Evolutionary conservation across 345 rosid species (phyloP), one percentile per base, ranked within the genome.

Genomic region (Laguncularia racemosa): DNA sequence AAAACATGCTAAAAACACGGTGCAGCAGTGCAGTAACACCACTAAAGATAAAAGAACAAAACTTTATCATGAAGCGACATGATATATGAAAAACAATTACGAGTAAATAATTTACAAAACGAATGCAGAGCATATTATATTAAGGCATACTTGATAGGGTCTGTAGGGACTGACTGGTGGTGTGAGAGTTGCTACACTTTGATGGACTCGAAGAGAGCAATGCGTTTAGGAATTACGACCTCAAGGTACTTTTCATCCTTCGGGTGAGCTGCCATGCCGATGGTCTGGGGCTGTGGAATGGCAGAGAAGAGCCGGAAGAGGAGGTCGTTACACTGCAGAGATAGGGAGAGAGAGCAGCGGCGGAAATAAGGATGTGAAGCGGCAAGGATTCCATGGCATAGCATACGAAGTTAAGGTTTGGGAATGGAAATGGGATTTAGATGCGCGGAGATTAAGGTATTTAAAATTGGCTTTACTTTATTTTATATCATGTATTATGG

Each of bases 201-300:
- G 70, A 90, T 74, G 62, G 80, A 57, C 78, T 84, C 77, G 68
- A 92, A 92, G 59, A 86, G 74, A 48, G 52, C 57, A 69, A 88
- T 77, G 43, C 98, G 86, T 49, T 88, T 86, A 12, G 84, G 78
- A 46, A 91, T 81, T 4, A 78, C 84, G 12, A 65, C 64, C 9
- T 58, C 43, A n/a, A 88, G 85, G 71, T 88, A 88, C 18, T 53
- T 71, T 3, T 82, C 87, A 66, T 86, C 90, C 59, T 78, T 88
- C 16, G 74, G 67, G 38, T 73, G 74, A 51, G 63, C 56, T 13
- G 81, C 79, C 97, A 86, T 90, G 70, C 77, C 21, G 5, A 77
- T 40, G 5, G 61, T 56, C 23, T 64, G 16, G 14, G 49, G 57
- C 23, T 60, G 53, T 40, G n/a, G 76, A 33, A 33, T 13, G 58